These are phyloP conservation scores for Botryobasidium botryosum DNA, from an alignment of 768 basidiomycete species.

Conservation along the genomic window DNA sequence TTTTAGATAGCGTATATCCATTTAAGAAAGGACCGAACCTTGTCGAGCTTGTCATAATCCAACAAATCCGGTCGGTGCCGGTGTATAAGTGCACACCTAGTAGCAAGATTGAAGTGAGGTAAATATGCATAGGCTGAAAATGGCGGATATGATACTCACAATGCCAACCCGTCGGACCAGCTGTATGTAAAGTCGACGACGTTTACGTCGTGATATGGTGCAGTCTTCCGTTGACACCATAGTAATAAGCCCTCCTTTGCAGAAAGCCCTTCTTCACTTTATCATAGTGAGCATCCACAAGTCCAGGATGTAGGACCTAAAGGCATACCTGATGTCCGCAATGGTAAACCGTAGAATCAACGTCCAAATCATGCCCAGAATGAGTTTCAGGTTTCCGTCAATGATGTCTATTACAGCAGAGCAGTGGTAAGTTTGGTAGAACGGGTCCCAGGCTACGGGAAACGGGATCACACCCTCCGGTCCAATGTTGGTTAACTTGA, in stretches of 20 bases:
- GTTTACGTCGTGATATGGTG: slow-evolving; percentile 75
- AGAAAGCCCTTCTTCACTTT: slow-evolving; percentile 92
- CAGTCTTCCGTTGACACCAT: slow-evolving; percentile 97
- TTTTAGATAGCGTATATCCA: not conserved
- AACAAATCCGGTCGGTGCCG: slow-evolving; percentile 91
- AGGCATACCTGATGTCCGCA: slow-evolving; percentile 79
- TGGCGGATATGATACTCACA: slow-evolving; percentile 39
- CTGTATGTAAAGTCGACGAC: slow-evolving; percentile 86
- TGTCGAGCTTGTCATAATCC: slow-evolving; percentile 75
- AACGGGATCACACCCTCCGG: slow-evolving; percentile 51
- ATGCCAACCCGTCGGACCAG: slow-evolving; percentile 89
- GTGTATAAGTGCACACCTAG: slow-evolving; percentile 91
- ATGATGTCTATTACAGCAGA: slow-evolving; percentile 80
- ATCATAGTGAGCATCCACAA: slow-evolving; percentile 2
- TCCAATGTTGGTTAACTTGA: slow-evolving; percentile 94
- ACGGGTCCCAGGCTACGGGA: not conserved
- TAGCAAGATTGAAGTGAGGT: not conserved
- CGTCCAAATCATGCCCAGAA: slow-evolving; percentile 99
- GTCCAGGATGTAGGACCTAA: slow-evolving; percentile 5
- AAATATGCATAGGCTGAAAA: slow-evolving; percentile 3
- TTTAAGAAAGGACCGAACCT: slow-evolving; percentile 28
- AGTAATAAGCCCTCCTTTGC: slow-evolving; percentile 93
- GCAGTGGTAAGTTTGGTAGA: too few relatives aligned
- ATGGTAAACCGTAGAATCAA: slow-evolving; percentile 95
- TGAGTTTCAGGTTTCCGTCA: slow-evolving; percentile 95